phyloP scores from a whole-genome alignment of 805 yeast genomes.

The Ogataea dorogensis region DNA sequence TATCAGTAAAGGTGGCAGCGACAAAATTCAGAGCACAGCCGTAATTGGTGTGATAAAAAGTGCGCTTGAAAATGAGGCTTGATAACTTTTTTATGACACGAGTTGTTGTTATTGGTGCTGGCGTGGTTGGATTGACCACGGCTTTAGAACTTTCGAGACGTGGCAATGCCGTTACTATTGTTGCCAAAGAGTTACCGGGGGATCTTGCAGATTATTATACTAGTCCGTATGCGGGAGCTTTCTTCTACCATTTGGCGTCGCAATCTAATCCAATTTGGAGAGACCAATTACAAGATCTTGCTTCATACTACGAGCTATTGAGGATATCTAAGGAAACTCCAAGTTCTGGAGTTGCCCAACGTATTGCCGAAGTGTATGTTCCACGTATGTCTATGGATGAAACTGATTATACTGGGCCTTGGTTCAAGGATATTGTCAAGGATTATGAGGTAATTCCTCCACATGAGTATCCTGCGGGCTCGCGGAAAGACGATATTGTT shows the following conservation, averaged over 20 bases:
- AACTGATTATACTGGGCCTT: conserved; percentile 33
- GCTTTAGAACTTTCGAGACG: conserved; percentile 47
- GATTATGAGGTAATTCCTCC: conserved; percentile 33
- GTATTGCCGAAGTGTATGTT: conserved; percentile 31
- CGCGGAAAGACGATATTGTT: conserved; percentile 29
- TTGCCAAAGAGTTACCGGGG: conserved; percentile 43
- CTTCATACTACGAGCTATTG: conserved; percentile 37
- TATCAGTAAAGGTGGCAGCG: conserved; percentile 88
- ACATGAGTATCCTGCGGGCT: conserved; percentile 32
- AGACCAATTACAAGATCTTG: conserved; percentile 36
- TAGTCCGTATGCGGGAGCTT: conserved; percentile 52
- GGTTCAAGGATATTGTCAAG: conserved; percentile 41
- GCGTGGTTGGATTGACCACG: conserved; percentile 56
- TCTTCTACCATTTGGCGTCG: conserved; percentile 43
- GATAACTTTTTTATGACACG: not conserved
- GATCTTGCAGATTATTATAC: conserved; percentile 41
- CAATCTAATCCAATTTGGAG: conserved; percentile 28
- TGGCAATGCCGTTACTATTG: conserved; percentile 42
- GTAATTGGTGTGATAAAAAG: conserved; percentile 80
- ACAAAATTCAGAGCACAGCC: conserved; percentile 85
- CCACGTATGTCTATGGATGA: conserved; percentile 27
- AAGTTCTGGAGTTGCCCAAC: conserved; percentile 37
- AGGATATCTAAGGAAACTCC: conserved; percentile 40
- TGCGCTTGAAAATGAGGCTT: conserved; percentile 51
- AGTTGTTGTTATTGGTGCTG: conserved; percentile 39